Evolutionary conservation across 805 yeast genomes (phyloP).

Genomic region (Tetrapisispora taiwanensis): DNA sequence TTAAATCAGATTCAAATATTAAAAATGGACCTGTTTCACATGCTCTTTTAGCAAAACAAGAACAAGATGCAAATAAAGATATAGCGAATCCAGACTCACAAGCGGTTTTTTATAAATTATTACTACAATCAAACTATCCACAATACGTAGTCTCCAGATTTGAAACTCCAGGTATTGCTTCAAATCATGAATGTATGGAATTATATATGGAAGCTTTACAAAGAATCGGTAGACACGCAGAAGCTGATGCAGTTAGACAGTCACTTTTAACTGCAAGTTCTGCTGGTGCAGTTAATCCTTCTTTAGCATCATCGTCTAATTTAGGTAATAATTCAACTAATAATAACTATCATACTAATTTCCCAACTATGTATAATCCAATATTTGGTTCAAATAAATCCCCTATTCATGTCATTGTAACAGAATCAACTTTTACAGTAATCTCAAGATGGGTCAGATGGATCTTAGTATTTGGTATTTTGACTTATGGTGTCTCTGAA

Average conservation of each 20-base stretch:
- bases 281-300: conserved; percentile 27
- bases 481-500: conserved; percentile 72
- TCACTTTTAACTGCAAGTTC: conserved; percentile 33
- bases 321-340: conserved; percentile 9
- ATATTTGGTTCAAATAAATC: conserved; percentile 55
- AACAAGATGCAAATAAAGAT: conserved; percentile 77
- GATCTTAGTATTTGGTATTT: conserved; percentile 69
- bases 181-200: conserved; percentile 66
- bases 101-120: conserved; percentile 68
- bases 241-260: conserved; percentile 59
- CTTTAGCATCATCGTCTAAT: conserved; percentile 20
- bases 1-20: not conserved
- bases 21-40: conserved; percentile 18
- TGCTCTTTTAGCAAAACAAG: conserved; percentile 48
- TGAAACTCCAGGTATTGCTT: conserved; percentile 89
- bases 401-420: conserved; percentile 88
- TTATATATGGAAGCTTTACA: conserved; percentile 74
- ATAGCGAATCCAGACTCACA: conserved; percentile 61
- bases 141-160: conserved; percentile 89
- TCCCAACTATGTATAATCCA: conserved; percentile 27
- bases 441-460: conserved; percentile 83
- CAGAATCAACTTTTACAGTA: conserved; percentile 72
- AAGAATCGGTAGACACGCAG: conserved; percentile 64
- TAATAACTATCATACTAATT: conserved; percentile 15
- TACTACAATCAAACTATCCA: conserved; percentile 80